A percentile compares a stretch with the other conserved stretches of the same genome.
phyloP scores from a whole-genome alignment of 2,329 filamentous ascomycete species.

The Neoascochyta sp. region DNA sequence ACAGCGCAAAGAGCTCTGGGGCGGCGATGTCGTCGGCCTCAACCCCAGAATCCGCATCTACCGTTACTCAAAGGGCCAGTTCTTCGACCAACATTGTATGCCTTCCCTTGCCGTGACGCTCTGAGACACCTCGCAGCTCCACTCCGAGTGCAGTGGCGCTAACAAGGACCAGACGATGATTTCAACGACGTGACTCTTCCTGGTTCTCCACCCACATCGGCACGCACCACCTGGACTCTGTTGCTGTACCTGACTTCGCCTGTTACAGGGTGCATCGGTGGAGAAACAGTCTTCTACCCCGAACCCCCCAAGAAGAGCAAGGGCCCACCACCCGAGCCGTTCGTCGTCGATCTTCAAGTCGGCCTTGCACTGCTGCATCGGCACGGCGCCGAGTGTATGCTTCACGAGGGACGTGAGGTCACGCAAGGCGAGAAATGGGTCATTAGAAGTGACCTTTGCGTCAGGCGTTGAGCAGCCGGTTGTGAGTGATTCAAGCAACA shows the following conservation, averaged over 20 bases:
- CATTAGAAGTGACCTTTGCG: conserved; percentile 75
- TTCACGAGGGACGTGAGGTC: conserved; percentile 84
- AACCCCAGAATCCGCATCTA: conserved; percentile 89
- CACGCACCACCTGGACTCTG: conserved; percentile 84
- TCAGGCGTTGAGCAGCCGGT: conserved; percentile 54
- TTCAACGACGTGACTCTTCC: conserved; percentile 66
- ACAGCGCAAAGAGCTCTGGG: conserved; percentile 56
- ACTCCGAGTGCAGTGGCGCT: too few species aligned
- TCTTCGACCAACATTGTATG: conserved; percentile 89
- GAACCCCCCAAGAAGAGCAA: conserved; percentile 44
- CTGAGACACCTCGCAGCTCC: too few species aligned
- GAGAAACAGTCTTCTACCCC: conserved; percentile 89
- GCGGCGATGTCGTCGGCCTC: conserved; percentile 75
- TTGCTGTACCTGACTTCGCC: conserved; percentile 80
- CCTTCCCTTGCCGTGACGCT: neutral
- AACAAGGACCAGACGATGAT: conserved; percentile 64
- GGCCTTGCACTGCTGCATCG: conserved; percentile 83
- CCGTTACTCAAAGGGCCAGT: conserved; percentile 79
- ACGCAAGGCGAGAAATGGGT: conserved; percentile 85
- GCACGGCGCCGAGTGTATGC: conserved; percentile 82
- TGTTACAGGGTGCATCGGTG: conserved; percentile 71
- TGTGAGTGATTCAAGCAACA: neutral
- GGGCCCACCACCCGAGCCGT: conserved; percentile 53
- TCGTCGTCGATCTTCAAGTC: conserved; percentile 72
- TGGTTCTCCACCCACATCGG: conserved; percentile 42